Base-by-base conservation (phyloP, 495 filamentous ascomycete genomes). In the Letharia lupina region DNA sequence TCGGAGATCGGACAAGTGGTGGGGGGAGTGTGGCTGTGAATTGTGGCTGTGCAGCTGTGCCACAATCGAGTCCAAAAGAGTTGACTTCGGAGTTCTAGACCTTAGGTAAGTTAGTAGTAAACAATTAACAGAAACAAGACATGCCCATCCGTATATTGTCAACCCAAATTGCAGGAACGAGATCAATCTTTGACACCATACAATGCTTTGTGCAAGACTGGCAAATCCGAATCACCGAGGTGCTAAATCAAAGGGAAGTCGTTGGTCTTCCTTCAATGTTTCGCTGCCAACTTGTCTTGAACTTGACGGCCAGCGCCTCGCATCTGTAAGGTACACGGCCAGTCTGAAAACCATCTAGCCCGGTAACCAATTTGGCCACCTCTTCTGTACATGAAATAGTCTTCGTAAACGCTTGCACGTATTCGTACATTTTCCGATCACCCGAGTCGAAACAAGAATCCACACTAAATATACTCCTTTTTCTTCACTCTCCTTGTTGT, bases 401-500 rank as follows among this genome's bases (percentile, higher is more conserved):
- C 33, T 33, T 9, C 50, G 50, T 37, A 23, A 18, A 35, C 11
- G 33, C 15, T 57, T 33, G 31, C 52, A 56, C 10, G 31, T 57
- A 57, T 37, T 57, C 33, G 8, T 37, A 57, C 54, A 57, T 52
- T 12, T 3, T 31, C 48, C n/a, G 12, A 48, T 23, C 11, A 60
- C 1, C 58, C 31, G 28, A 41, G 42, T 58, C 23, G 23, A 20
- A 39, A 5, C 45, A 2, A 47, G 9, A 28, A 23, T 20, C 18
- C 31, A 16, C 20, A 18, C 11, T 35, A 33, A 44, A 28, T n/a
- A n/a, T 13, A 11, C 54, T 47, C 20, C 20, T 31, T 60, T 48
- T 50, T 12, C 48, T 41, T 61, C 41, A 39, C 37, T 59, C 48
- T 50, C 60, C 31, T 28, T 68, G 63, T 35, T 54, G 62, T 15